Conservation (phyloP, 371 early-diverging fungal genomes). For the Blakeslea trispora region DNA sequence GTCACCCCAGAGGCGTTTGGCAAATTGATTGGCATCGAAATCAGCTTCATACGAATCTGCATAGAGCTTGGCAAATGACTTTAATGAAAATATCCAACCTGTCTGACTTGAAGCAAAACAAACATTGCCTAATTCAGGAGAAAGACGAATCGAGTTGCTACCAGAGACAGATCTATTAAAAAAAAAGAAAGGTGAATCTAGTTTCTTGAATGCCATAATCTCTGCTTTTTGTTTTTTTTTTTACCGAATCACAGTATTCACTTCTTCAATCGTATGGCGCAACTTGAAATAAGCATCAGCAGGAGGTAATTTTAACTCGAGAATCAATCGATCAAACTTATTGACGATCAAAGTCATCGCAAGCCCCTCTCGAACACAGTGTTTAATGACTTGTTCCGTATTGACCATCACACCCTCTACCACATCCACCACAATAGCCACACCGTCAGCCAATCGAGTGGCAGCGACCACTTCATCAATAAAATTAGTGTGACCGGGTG, state of each 20-base stretch:
- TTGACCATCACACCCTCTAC: slow-evolving; percentile 96
- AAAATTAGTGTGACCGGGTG: slow-evolving; percentile 97
- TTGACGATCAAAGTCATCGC: slow-evolving; percentile 89
- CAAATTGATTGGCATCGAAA: slow-evolving; percentile 80
- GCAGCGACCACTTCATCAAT: slow-evolving; percentile 92
- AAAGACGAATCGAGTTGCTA: slow-evolving; percentile 67
- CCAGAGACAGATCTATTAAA: slow-evolving; percentile 47
- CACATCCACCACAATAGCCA: slow-evolving; percentile 93
- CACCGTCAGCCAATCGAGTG: slow-evolving; percentile 89
- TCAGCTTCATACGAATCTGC: slow-evolving; percentile 71
- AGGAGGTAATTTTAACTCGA: slow-evolving; percentile 95
- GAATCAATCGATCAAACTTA: slow-evolving; percentile 95
- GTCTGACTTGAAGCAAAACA: slow-evolving; percentile 90
- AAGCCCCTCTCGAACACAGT: slow-evolving; percentile 79
- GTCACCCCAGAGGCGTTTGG: slow-evolving; percentile 96
- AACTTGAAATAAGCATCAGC: slow-evolving; percentile 96
- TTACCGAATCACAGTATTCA: slow-evolving; percentile 82
- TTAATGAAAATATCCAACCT: slow-evolving; percentile 95
- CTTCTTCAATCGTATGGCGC: slow-evolving; percentile 93
- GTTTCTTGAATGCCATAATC: too few relatives aligned
- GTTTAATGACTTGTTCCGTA: slow-evolving; percentile 88
- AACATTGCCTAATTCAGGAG: slow-evolving; percentile 97
- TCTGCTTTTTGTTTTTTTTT: too few relatives aligned
- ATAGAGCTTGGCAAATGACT: slow-evolving; percentile 93
- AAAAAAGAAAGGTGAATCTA: not conserved